Evolutionary conservation across 2,329 filamentous ascomycete genomes (phyloP), one percentile per base, ranked within the genome.

Genomic region (Nannizziopsis barbatae): DNA sequence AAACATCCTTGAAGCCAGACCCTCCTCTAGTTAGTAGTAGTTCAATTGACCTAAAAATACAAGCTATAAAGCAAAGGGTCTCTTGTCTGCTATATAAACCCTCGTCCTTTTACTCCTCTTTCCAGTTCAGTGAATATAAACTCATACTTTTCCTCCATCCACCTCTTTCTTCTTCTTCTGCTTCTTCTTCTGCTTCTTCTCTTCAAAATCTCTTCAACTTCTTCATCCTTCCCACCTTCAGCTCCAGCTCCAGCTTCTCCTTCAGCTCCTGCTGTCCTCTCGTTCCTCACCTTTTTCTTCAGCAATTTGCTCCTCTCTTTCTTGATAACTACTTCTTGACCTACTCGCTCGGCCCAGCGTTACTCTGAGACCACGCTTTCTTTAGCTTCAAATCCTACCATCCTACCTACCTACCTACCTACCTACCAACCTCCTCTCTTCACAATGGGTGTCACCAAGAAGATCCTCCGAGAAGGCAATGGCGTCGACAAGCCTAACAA

Each of bases 381-480:
- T 17, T 14, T n/a, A 14, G 10, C 7, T 37, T 17, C 14, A 37
- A 37, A 37, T 14, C 17, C 35, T 17, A 37, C n/a, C 33, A 36
- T 36, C 9, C 7, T 15, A 36, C 14, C 20, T 27, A 30, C 8
- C n/a, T 22, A 22, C 15, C 18, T 14, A 15, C 5, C 18, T 15
- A 17, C 15, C 15, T 17, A 17, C 4, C 15, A 5, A 18, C 15
- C 14, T 30, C 17, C 18, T 32, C 40, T 40, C 35, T 20, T 18
- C 46, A 27, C 38, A 41, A 88, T 88, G 84, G 82, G 76, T 66
- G 85, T 95, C 61, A 75, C 72, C 51, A 93, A 87, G 74, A 75
- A 74, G 43, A 67, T 77, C 54, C 65, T 81, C 58, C 62, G 69
- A 32, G 67, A 76, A 54, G 89, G 90, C 61, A 75, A 75, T 60